These are phyloP conservation scores for Drechslerella coelobrocha DNA, from an alignment of 2,329 filamentous ascomycete species.

Conservation along the genomic window DNA sequence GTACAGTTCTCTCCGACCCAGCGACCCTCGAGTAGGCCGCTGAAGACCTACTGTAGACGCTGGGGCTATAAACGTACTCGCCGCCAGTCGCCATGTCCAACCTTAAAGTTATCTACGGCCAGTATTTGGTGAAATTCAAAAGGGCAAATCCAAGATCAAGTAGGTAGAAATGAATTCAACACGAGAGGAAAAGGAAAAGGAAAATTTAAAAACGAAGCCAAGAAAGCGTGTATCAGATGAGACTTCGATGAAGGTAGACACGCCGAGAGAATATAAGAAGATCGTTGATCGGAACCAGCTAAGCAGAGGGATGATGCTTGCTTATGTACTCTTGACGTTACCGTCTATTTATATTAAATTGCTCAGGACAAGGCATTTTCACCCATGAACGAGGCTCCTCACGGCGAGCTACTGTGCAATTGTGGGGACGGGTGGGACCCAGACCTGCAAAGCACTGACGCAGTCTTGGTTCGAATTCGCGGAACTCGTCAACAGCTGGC, in stretches of 20 bases:
- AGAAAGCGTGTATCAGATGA: not conserved
- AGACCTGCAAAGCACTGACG: no score
- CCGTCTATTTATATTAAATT: not conserved
- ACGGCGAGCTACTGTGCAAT: not conserved
- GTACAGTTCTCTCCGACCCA: not conserved
- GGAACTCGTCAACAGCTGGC: not conserved
- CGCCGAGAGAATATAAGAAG: not conserved
- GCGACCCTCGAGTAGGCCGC: conserved; percentile 14
- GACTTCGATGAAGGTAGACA: not conserved
- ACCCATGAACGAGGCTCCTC: not conserved
- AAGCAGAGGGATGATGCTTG: not conserved
- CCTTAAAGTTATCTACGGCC: not conserved
- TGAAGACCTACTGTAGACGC: conserved; percentile 37
- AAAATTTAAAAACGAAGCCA: not conserved
- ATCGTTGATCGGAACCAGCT: no score
- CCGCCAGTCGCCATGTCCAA: conserved; percentile 9
- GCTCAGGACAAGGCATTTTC: not conserved
- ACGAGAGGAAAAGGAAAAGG: not conserved
- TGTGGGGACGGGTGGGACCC: no score
- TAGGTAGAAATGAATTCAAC: not conserved
- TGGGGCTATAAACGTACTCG: conserved; percentile 27
- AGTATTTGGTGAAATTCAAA: no score
- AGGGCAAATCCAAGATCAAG: not conserved
- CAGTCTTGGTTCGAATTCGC: no score
- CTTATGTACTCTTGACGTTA: not conserved